phyloP scores from a whole-genome alignment of 208 protist genomes.

The Leishmania arabica region DNA sequence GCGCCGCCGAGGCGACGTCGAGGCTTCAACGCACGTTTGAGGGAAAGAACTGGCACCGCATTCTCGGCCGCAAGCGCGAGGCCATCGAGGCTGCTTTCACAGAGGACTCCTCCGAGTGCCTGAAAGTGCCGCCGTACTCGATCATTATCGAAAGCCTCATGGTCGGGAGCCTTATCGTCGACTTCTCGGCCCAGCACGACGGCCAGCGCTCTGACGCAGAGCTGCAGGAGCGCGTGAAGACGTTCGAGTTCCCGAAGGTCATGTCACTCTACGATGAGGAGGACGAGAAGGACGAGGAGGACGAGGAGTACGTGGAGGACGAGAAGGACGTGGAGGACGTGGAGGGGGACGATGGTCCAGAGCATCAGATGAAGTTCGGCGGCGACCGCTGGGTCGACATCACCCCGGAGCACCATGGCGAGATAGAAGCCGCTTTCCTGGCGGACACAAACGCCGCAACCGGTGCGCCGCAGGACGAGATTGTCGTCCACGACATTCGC shows the following conservation, averaged over 20 bases:
- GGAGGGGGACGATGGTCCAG: slow-evolving; percentile 8
- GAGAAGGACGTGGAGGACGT: too few relatives aligned
- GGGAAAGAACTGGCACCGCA: slow-evolving; percentile 60
- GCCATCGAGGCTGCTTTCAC: slow-evolving; percentile 66
- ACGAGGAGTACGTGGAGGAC: too few relatives aligned
- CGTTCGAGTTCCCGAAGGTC: slow-evolving; percentile 50
- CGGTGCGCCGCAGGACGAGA: slow-evolving; percentile 24
- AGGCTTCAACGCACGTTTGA: slow-evolving; percentile 45
- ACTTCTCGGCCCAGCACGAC: slow-evolving; percentile 60
- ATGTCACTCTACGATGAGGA: slow-evolving; percentile 62
- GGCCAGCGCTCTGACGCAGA: slow-evolving; percentile 32
- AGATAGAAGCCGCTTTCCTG: slow-evolving; percentile 53
- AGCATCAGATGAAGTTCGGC: slow-evolving; percentile 61
- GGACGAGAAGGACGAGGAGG: background rate
- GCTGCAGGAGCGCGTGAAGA: slow-evolving; percentile 42
- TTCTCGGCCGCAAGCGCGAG: slow-evolving; percentile 64
- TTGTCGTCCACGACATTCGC: slow-evolving; percentile 39
- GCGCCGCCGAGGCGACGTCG: slow-evolving; percentile 24
- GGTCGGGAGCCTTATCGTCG: slow-evolving; percentile 54
- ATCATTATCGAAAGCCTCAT: slow-evolving; percentile 54
- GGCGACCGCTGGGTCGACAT: slow-evolving; percentile 56
- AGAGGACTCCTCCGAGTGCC: slow-evolving; percentile 61
- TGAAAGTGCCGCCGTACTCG: slow-evolving; percentile 49
- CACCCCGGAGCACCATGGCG: slow-evolving; percentile 30
- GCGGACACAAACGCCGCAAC: slow-evolving; percentile 54